These are phyloP conservation scores for Xylariaceae sp. DNA, from an alignment of 2,329 filamentous ascomycete species.

Conservation along the genomic window DNA sequence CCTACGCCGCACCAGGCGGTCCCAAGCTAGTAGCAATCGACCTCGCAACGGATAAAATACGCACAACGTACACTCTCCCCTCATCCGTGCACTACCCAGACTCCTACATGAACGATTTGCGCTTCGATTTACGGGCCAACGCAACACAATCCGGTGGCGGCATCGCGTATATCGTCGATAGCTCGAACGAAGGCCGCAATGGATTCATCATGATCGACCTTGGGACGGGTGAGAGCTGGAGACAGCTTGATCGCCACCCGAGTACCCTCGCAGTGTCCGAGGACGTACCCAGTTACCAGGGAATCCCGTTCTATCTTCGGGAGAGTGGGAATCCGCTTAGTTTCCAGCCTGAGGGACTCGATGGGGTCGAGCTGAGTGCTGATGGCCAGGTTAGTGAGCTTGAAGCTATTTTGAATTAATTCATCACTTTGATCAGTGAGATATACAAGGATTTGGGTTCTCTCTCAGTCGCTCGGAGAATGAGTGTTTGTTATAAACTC, in stretches of 20 bases:
- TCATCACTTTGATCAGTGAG: too few relatives aligned
- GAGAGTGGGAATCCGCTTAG: conserved; percentile 20
- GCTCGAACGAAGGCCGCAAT: conserved; percentile 41
- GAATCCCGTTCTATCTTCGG: conserved; percentile 31
- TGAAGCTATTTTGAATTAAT: too few relatives aligned
- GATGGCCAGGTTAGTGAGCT: conserved; percentile 27
- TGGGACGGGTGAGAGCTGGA: conserved; percentile 38
- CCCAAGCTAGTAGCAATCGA: conserved; percentile 42
- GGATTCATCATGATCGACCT: conserved; percentile 45
- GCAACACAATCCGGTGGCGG: conserved; percentile 36
- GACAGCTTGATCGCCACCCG: conserved; percentile 33
- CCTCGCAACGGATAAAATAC: conserved; percentile 35
- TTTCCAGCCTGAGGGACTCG: conserved; percentile 32
- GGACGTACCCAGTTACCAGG: conserved; percentile 33
- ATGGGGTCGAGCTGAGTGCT: conserved; percentile 28
- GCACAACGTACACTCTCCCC: conserved; percentile 39
- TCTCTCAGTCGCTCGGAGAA: too few relatives aligned
- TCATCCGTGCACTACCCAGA: conserved; percentile 40
- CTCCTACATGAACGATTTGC: conserved; percentile 44
- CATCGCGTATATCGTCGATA: conserved; percentile 44
- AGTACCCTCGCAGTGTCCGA: conserved; percentile 26
- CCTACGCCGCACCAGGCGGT: conserved; percentile 41
- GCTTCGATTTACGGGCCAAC: conserved; percentile 42
- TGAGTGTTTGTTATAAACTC: too few relatives aligned
- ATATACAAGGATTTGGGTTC: too few relatives aligned